Percentiles rank a stretch among this genome's conserved stretches.
These are phyloP conservation scores for Capronia coronata DNA, from an alignment of 2,329 filamentous ascomycete species.

Conservation along the genomic window DNA sequence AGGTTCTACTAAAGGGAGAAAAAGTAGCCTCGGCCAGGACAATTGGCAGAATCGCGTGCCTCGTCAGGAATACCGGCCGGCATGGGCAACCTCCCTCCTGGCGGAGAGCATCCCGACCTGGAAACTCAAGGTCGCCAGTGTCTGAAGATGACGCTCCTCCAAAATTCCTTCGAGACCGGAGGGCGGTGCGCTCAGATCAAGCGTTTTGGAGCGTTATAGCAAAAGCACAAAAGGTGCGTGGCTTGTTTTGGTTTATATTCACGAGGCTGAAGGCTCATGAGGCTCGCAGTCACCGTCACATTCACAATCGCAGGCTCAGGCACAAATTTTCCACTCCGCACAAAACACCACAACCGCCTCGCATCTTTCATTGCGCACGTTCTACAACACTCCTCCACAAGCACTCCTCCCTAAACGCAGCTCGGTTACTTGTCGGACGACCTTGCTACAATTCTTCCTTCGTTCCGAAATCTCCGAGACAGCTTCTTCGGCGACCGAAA, in stretches of 20 bases:
- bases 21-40: not conserved
- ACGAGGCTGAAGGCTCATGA: not conserved
- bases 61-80: not conserved
- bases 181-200: not conserved
- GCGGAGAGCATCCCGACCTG: not conserved
- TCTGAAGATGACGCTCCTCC: not conserved
- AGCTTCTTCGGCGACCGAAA: not conserved
- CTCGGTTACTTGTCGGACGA: not conserved
- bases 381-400: not conserved
- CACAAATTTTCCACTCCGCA: slow-evolving; percentile 5
- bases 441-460: not conserved
- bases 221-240: not conserved
- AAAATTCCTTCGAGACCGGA: not conserved
- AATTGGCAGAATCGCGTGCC: not conserved
- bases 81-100: not conserved
- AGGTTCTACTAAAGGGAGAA: not conserved
- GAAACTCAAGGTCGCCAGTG: not conserved
- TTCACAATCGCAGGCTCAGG: too few species aligned
- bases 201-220: not conserved
- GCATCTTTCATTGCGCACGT: not conserved
- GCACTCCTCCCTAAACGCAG: not conserved
- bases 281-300: not conserved
- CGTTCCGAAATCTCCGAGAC: not conserved
- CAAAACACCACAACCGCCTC: not conserved
- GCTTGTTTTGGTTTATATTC: not conserved